phyloP scores from a whole-genome alignment of 2,329 filamentous ascomycete genomes.

The Drechslera avenae region DNA sequence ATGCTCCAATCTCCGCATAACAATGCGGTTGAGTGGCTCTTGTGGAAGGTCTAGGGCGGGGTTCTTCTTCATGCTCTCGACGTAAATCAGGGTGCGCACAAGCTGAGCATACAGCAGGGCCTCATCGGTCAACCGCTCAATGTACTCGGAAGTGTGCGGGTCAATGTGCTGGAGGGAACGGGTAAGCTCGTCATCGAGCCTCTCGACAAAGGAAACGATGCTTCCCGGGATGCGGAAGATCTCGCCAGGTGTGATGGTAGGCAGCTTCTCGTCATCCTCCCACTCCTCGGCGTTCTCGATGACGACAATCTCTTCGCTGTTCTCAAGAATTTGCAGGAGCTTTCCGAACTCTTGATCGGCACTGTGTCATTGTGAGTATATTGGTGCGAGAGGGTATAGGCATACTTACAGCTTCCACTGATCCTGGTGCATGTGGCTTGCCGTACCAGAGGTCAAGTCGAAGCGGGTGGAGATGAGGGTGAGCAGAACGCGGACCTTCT shows the following conservation, averaged over 20 bases:
- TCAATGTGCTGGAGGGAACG: slow-evolving; percentile 97
- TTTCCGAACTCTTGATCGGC: slow-evolving; percentile 84
- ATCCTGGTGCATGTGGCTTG: slow-evolving; percentile 86
- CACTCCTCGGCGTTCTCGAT: slow-evolving; percentile 94
- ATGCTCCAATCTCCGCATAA: slow-evolving; percentile 94
- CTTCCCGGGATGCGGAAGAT: slow-evolving; percentile 92
- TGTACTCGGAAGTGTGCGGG: slow-evolving; percentile 97
- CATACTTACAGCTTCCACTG: slow-evolving; percentile 80
- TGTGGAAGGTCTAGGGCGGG: slow-evolving; percentile 74
- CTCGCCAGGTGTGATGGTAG: slow-evolving; percentile 72
- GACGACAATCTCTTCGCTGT: slow-evolving; percentile 80
- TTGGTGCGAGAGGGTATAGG: not conserved
- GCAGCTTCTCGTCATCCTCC: slow-evolving; percentile 97
- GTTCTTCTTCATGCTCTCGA: slow-evolving; percentile 77
- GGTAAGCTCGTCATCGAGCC: slow-evolving; percentile 95
- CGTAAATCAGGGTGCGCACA: slow-evolving; percentile 85
- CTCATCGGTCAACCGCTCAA: slow-evolving; percentile 92
- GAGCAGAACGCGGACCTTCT: slow-evolving; percentile 88
- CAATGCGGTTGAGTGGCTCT: slow-evolving; percentile 87
- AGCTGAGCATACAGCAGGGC: slow-evolving; percentile 89
- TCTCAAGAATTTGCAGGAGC: slow-evolving; percentile 79
- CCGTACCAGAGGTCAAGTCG: slow-evolving; percentile 81
- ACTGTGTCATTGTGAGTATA: slow-evolving; percentile 30
- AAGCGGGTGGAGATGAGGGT: slow-evolving; percentile 93
- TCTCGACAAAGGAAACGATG: slow-evolving; percentile 90